Conservation (phyloP, 139 green algal species). For the Asterochloris sp. region DNA sequence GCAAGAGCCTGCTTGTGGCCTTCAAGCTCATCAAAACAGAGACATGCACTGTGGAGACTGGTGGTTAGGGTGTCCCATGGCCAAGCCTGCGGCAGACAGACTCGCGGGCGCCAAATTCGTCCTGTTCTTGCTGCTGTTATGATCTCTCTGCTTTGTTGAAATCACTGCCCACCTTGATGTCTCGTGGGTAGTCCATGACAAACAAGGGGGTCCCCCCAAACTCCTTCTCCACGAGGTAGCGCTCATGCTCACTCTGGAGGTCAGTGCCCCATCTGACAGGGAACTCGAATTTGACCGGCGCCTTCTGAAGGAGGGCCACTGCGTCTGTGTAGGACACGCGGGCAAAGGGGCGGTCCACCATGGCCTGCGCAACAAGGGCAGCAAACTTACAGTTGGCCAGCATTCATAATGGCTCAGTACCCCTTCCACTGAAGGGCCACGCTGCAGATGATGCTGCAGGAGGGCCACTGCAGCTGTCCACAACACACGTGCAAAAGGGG, state of each 20-base stretch:
- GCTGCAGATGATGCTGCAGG: not conserved
- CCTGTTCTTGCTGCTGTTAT: too few relatives aligned
- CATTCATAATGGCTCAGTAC: not conserved
- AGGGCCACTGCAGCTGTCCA: too few relatives aligned
- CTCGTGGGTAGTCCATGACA: constrained; percentile 95
- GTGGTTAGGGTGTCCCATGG: too few relatives aligned
- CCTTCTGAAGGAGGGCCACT: constrained; percentile 84
- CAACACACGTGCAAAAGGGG: too few relatives aligned
- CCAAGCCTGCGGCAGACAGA: too few relatives aligned
- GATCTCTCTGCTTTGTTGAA: too few relatives aligned
- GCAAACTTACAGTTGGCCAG: not conserved
- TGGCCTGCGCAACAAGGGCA: not conserved
- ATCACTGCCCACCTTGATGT: constrained; percentile 70
- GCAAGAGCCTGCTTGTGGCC: too few relatives aligned
- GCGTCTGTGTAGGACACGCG: constrained; percentile 92
- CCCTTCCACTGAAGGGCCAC: not conserved
- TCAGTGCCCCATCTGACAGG: constrained; percentile 89
- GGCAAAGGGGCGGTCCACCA: constrained; percentile 58
- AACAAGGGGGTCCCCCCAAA: constrained; percentile 90
- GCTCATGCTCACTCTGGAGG: constrained; percentile 91
- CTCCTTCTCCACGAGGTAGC: constrained; percentile 89
- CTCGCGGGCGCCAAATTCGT: too few relatives aligned
- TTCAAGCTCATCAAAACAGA: too few relatives aligned
- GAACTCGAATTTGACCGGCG: constrained; percentile 84
- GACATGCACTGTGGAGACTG: too few relatives aligned